phyloP scores from a whole-genome alignment of 225 moss, liverwort and hornwort species.

The Thuidium tamariscinum region DNA sequence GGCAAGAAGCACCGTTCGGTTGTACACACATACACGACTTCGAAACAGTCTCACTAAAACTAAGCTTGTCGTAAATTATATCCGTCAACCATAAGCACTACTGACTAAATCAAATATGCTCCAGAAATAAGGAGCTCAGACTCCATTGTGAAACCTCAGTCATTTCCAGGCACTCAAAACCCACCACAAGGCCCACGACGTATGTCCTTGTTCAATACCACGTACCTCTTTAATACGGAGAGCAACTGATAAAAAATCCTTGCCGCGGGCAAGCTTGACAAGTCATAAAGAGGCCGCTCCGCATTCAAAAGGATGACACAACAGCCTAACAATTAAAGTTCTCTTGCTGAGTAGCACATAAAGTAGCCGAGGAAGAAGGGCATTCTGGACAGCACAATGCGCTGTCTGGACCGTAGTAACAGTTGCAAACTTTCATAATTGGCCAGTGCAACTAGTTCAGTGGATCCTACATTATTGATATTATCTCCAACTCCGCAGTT shows the following conservation, averaged over 20 bases:
- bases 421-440: slow-evolving; percentile 6
- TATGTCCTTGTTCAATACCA: neutral
- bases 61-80: neutral
- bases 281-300: slow-evolving; percentile 7
- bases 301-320: neutral
- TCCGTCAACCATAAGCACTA: neutral
- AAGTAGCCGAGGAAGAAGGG: slow-evolving; percentile 6
- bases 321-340: neutral
- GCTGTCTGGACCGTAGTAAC: slow-evolving; percentile 16
- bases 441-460: neutral
- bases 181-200: neutral
- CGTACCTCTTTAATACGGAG: slow-evolving; percentile 25
- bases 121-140: neutral
- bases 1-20: slow-evolving; percentile 3
- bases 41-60: neutral
- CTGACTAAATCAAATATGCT: neutral
- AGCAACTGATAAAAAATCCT: slow-evolving; percentile 2
- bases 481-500: neutral
- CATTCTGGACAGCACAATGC: slow-evolving; percentile 34
- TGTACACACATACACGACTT: slow-evolving; percentile 11
- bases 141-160: neutral
- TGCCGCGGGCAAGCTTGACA: slow-evolving; percentile 2
- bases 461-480: slow-evolving; percentile 7
- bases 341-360: slow-evolving; percentile 6
- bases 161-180: neutral